A percentile compares a stretch with the other conserved stretches of the same genome.
These are phyloP conservation scores for Cyberlindnera suaveolens DNA, from an alignment of 805 yeast genomes.

Conservation along the genomic window DNA sequence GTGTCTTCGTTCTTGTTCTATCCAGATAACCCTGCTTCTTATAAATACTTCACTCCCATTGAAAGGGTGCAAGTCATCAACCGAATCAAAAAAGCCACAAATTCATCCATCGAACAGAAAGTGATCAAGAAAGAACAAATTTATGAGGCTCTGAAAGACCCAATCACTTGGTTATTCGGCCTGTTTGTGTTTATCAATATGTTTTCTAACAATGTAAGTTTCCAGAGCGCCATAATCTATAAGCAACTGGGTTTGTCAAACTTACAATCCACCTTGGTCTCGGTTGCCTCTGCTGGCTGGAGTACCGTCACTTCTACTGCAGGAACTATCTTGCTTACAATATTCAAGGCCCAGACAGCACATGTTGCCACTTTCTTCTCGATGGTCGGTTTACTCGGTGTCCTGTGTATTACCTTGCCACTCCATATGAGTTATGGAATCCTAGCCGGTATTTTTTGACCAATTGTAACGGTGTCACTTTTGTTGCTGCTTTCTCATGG, in stretches of 20 bases:
- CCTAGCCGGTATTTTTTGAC: conserved; percentile 25
- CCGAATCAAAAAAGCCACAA: conserved; percentile 30
- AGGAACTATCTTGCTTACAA: conserved; percentile 26
- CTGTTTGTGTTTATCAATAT: conserved; percentile 33
- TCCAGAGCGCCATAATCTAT: conserved; percentile 38
- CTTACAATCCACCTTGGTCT: conserved; percentile 40
- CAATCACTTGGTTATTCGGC: conserved; percentile 29
- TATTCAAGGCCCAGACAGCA: conserved; percentile 28
- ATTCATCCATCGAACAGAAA: conserved; percentile 35
- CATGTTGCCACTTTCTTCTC: conserved; percentile 16
- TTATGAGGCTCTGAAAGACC: conserved; percentile 35
- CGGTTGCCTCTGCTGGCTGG: conserved; percentile 32
- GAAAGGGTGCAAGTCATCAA: conserved; percentile 39
- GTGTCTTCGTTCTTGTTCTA: conserved; percentile 29
- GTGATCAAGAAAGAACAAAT: conserved; percentile 33
- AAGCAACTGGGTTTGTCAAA: conserved; percentile 31
- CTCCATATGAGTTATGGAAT: conserved; percentile 33
- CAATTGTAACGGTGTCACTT: conserved; percentile 20
- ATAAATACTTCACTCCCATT: conserved; percentile 31
- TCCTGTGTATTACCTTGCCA: conserved; percentile 31
- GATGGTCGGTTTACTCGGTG: conserved; percentile 24
- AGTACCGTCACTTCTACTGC: conserved; percentile 25
- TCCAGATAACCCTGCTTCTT: conserved; percentile 44
- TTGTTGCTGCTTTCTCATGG: conserved; percentile 20
- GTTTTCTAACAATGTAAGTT: conserved; percentile 41